Evolutionary conservation across 345 rosid genomes (phyloP).

Genomic region (Gossypium rotundifolium): DNA sequence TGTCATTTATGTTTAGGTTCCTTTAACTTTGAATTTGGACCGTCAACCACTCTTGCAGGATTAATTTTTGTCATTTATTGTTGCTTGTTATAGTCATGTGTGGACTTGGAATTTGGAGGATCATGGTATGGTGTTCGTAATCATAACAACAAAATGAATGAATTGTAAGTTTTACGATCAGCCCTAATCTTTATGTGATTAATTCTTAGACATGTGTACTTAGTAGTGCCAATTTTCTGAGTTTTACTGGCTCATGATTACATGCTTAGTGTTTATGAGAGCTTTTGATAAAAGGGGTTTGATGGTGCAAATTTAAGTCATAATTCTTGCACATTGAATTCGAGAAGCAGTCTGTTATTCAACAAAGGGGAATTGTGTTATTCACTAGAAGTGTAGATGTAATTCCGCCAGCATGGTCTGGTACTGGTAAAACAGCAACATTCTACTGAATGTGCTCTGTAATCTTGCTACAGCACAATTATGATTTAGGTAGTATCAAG

Average conservation of each 20-base stretch:
- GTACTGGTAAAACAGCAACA: conserved; percentile 27
- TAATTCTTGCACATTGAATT: background rate
- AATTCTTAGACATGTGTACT: background rate
- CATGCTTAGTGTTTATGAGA: conserved; percentile 39
- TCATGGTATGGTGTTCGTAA: conserved; percentile 38
- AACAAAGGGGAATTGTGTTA: conserved; percentile 24
- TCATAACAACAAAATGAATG: conserved; percentile 34
- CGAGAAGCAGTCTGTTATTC: conserved; percentile 26
- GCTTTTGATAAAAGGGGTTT: conserved; percentile 43
- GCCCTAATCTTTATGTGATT: background rate
- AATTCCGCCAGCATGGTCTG: conserved; percentile 28
- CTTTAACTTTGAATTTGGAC: too few species aligned
- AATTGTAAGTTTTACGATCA: conserved; percentile 24
- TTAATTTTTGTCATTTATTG: background rate
- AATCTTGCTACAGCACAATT: conserved; percentile 22
- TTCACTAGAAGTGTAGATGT: conserved; percentile 24
- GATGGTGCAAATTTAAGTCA: background rate
- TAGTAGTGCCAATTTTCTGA: background rate
- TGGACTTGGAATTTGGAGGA: conserved; percentile 32
- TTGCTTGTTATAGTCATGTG: conserved; percentile 31
- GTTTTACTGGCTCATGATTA: background rate
- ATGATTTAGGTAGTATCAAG: conserved; percentile 21
- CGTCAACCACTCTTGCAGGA: too few species aligned
- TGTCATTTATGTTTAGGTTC: too few species aligned
- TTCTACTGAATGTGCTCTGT: conserved; percentile 18